Base-by-base conservation (phyloP, 352 stramenopile species). In the Pythium pyrilobum region DNA sequence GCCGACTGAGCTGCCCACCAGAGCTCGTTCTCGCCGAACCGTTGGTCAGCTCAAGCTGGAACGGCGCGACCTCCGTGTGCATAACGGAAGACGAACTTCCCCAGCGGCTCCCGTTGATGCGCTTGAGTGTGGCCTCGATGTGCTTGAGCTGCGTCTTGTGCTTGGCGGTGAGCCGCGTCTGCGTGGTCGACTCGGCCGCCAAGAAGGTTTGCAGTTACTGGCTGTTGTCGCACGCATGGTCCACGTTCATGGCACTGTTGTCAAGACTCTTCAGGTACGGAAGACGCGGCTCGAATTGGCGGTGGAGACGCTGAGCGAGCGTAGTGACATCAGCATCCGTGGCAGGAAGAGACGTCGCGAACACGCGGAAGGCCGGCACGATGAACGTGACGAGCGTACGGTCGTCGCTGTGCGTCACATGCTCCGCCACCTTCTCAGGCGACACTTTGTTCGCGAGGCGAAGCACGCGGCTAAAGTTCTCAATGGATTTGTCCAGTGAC, bases 111-210 rank as follows among this genome's bases (percentile, higher is more conserved):
- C 32, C 0, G 10, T 27, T 28, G 21, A 45, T 13, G 2, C 25
- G 29, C 12, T 39, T 44, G 34, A 56, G 28, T 4, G 23, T 28
- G 23, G 27, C 8, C 38, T 49, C 24, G 34, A 55, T 20, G n/a
- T 61, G 43, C 27, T 61, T 53, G 36, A 43, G 33, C 24, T 47
- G 24, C 3, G 34, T 50, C 44, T 55, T 49, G 44, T 42, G 27
- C 8, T n/a, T 28, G 5, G 40, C 25, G n/a, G 31, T 41, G 3
- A 37, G 18, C 4, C 13, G 20, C 21, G 21, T 31, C 21, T 45
- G 13, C 2, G 10, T 28, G 13, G 16, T n/a, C 4, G 38, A 32
- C 5, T 45, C 32, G 4, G 34, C 39, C 8, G 9, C 1, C 12
- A 61, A n/a, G 16, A 61, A 55, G 11, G 28, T 15, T 28, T 53